These are phyloP conservation scores for Eucalyptus marginata DNA, from an alignment of 345 rosid species.

Conservation along the genomic window DNA sequence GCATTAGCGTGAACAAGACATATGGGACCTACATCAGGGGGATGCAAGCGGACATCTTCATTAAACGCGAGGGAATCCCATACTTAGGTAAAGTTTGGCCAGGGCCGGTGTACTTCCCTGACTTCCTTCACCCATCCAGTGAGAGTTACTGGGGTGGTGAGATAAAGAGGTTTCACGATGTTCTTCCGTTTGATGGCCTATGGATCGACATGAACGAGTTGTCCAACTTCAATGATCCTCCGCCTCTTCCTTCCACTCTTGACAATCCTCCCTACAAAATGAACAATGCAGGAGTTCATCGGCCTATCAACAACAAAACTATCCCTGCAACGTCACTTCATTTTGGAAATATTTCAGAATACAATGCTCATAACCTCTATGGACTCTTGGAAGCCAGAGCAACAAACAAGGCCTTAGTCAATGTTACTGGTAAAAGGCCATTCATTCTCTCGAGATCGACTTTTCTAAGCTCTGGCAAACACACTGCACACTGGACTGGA, in stretches of 20 bases:
- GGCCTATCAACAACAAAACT: slow-evolving; percentile 23
- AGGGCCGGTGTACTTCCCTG: slow-evolving; percentile 54
- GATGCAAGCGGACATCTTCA: slow-evolving; percentile 42
- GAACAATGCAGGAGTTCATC: slow-evolving; percentile 27
- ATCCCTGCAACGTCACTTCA: slow-evolving; percentile 47
- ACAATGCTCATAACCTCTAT: slow-evolving; percentile 62
- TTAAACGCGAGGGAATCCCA: slow-evolving; percentile 39
- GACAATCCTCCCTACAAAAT: slow-evolving; percentile 69
- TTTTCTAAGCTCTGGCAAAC: slow-evolving; percentile 62
- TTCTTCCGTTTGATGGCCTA: slow-evolving; percentile 47
- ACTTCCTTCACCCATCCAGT: slow-evolving; percentile 41
- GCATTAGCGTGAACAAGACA: slow-evolving; percentile 33
- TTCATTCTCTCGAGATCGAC: slow-evolving; percentile 71
- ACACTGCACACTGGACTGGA: slow-evolving; percentile 78
- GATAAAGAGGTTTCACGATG: slow-evolving; percentile 34
- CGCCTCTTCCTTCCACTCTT: slow-evolving; percentile 17
- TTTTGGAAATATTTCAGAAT: slow-evolving; percentile 44
- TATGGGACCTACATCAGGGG: slow-evolving; percentile 54
- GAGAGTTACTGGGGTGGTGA: slow-evolving; percentile 41
- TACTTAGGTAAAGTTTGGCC: slow-evolving; percentile 71
- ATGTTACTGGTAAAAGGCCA: slow-evolving; percentile 41
- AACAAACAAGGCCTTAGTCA: slow-evolving; percentile 41
- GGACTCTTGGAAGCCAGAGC: slow-evolving; percentile 52
- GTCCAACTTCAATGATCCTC: slow-evolving; percentile 42
- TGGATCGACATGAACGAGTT: slow-evolving; percentile 85